Conservation (phyloP, 1,284 basidiomycete species). For the Cutaneotrichosporon sp. region DNA sequence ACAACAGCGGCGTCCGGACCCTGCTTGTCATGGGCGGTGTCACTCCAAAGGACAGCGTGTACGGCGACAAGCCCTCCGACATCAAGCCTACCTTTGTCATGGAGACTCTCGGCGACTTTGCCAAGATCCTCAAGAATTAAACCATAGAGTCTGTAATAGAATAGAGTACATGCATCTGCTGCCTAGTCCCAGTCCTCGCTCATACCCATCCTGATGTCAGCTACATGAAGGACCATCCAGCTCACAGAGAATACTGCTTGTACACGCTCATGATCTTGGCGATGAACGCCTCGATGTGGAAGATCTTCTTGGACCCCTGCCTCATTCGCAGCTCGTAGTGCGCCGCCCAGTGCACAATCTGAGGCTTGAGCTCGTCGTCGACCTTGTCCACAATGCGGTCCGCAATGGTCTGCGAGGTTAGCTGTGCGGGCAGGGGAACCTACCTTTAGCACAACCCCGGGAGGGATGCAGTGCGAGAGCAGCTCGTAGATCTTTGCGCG, state of each 20-base stretch:
- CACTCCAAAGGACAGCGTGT: slow-evolving; percentile 63
- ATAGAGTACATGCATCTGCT: slow-evolving; percentile 2
- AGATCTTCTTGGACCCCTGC: slow-evolving; percentile 87
- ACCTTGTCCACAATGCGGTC: slow-evolving; percentile 79
- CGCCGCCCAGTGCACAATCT: slow-evolving; percentile 94
- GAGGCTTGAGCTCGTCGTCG: slow-evolving; percentile 79
- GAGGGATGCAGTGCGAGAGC: slow-evolving; percentile 96
- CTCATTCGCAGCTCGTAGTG: slow-evolving; percentile 91
- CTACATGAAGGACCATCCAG: not conserved
- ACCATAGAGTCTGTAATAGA: not conserved
- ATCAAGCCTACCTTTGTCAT: slow-evolving; percentile 77
- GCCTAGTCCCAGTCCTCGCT: slow-evolving; percentile 13
- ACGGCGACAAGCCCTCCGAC: slow-evolving; percentile 62
- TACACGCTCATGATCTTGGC: slow-evolving; percentile 47
- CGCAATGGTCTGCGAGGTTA: slow-evolving; percentile 66
- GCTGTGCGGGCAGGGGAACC: slow-evolving; percentile 15
- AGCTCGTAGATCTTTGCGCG: slow-evolving; percentile 92
- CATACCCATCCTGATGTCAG: slow-evolving; percentile 20
- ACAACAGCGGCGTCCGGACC: slow-evolving; percentile 76
- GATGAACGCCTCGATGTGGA: slow-evolving; percentile 78
- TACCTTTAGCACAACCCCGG: slow-evolving; percentile 83
- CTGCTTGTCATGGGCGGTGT: slow-evolving; percentile 91
- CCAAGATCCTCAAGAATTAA: slow-evolving; percentile 20
- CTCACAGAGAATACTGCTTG: slow-evolving; percentile 39
- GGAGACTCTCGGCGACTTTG: slow-evolving; percentile 69